Evolutionary conservation across 2,329 filamentous ascomycete species (phyloP), one percentile per base, ranked within the genome.

Genomic region (Didymella pinodella): DNA sequence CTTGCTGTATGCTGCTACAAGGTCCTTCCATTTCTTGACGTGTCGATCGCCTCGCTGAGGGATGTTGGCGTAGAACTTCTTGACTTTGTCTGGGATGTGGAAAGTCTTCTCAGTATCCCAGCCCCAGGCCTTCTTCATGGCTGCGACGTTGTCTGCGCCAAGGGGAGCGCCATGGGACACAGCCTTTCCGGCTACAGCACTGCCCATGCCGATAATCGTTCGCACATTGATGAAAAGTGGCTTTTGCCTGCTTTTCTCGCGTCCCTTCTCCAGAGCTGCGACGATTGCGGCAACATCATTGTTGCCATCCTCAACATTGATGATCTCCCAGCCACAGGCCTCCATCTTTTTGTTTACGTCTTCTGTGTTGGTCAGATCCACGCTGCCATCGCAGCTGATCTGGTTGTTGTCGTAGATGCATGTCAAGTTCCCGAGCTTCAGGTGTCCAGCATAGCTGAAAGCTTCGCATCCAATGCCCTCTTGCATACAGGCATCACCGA

Each of bases 341-440:
- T 78, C 74, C 83, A 86, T 85, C 71, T 86, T 86, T 26, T 77
- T 72, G 58, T 86, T 85, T 63, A 85, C 76, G 43, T 86, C 83
- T 64, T 87, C 84, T 0, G 79, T 83, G 63, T 83, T 85, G 3
- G 78, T 79, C 54, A 81, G 74, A 71, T 85, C 83, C 3, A 86
- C 79, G 1, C 78, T 79, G 0, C 85, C 84, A 58, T 86, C 84
- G 63, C 84, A 86, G 4, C 83, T 86, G 49, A 86, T 77, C 64
- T 85, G 81, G 70, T 87, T 86, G 70, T 86, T 86, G 64, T 87
- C 85, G 62, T 86, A 87, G 48, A 86, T 82, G 26, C 86, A 72
- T 7, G 80, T 80, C 4, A 87, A 70, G 68, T 86, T 87, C 70
- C 83, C 80, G 11, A 87, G 77, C 62, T 77, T 78, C 71, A 80